Percentiles rank a stretch among this genome's conserved stretches.
Evolutionary conservation across 345 rosid genomes (phyloP).

Genomic region (Acer saccharum): DNA sequence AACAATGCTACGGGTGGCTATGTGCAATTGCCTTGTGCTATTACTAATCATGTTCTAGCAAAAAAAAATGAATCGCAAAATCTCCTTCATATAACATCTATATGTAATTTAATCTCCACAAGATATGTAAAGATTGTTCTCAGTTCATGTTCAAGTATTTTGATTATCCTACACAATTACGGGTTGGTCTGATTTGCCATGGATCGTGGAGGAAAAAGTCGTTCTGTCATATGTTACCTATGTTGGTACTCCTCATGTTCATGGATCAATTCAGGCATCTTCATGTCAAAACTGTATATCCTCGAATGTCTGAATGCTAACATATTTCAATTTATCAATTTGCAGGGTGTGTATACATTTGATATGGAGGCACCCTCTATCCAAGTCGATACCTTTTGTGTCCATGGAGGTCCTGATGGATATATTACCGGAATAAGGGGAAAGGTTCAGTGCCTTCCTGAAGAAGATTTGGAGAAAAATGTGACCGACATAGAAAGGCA

Average conservation of each 20-base stretch:
- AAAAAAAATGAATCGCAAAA: not conserved
- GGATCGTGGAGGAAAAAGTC: not conserved
- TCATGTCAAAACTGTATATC: not conserved
- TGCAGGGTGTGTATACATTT: conserved; percentile 83
- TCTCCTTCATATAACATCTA: not conserved
- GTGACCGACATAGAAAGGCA: conserved; percentile 63
- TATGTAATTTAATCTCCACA: too few relatives aligned
- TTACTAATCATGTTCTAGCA: conserved; percentile 1
- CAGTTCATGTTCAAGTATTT: not conserved
- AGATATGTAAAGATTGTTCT: not conserved
- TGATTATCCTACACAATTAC: not conserved
- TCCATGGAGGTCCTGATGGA: conserved; percentile 94
- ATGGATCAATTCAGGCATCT: not conserved
- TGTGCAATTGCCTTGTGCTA: not conserved
- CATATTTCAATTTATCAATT: conserved; percentile 12
- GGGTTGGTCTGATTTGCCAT: not conserved
- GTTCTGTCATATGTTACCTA: not conserved
- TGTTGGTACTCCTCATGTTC: not conserved
- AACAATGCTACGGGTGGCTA: not conserved
- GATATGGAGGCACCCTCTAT: conserved; percentile 69
- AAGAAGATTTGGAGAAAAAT: conserved; percentile 55
- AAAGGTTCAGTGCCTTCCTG: conserved; percentile 76
- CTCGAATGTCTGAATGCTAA: not conserved
- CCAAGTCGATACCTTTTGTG: conserved; percentile 90
- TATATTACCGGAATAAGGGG: conserved; percentile 97